Percentiles rank a stretch among this genome's conserved stretches.
phyloP scores from a whole-genome alignment of 2,329 filamentous ascomycete species.

The Fusarium chaquense region DNA sequence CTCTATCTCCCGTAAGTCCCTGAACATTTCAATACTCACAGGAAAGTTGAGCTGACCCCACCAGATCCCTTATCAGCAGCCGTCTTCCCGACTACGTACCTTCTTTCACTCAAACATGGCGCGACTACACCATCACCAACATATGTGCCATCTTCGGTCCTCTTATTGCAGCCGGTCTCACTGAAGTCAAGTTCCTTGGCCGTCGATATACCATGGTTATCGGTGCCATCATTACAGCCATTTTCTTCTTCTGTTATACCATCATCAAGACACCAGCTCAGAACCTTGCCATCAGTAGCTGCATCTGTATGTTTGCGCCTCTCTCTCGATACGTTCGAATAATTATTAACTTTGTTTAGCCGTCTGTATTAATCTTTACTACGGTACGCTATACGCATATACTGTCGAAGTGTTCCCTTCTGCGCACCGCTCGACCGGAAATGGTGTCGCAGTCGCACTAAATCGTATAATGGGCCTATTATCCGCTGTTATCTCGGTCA shows the following conservation, averaged over 20 bases:
- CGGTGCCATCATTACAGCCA: constrained; percentile 13
- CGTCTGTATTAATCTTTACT: constrained; percentile 78
- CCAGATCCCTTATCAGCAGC: constrained; percentile 4
- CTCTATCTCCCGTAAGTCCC: constrained; percentile 72
- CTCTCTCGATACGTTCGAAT: fast-evolving
- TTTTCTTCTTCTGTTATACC: constrained; percentile 27
- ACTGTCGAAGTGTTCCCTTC: constrained; percentile 72
- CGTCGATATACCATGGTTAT: constrained; percentile 31
- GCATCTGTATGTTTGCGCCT: neutral
- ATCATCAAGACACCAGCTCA: constrained; percentile 26
- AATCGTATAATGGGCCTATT: constrained; percentile 82
- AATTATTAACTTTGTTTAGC: constrained; percentile 44
- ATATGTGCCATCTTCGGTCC: constrained; percentile 76
- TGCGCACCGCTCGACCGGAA: constrained; percentile 79
- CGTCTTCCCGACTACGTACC: constrained; percentile 5
- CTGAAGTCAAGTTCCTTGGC: constrained; percentile 58
- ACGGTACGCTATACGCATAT: constrained; percentile 75
- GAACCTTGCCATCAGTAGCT: constrained; percentile 19
- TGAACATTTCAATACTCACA: fast-evolving
- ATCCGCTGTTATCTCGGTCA: constrained; percentile 74
- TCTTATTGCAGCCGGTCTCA: constrained; percentile 71
- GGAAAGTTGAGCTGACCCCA: neutral
- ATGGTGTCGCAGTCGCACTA: constrained; percentile 76
- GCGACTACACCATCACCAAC: constrained; percentile 66
- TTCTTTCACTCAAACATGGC: constrained; percentile 16